Base-by-base conservation (phyloP, 805 yeast species). In the Wickerhamiella lipophila region DNA sequence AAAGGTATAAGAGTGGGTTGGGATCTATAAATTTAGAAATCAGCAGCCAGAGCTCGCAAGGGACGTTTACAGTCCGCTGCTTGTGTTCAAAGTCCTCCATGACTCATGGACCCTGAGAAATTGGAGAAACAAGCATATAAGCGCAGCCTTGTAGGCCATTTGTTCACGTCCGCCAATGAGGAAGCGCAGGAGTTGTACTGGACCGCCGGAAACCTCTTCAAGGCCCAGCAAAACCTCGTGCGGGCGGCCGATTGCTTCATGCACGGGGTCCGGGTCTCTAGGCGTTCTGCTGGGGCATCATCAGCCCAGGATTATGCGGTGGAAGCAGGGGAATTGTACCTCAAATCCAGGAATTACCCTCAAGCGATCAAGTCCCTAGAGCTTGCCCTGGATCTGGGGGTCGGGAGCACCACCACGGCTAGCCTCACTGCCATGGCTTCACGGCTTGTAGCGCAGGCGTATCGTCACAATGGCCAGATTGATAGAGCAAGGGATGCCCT, bases 311-410 rank as follows among this genome's bases (percentile, higher is more conserved):
- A 39, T 8, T 49, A 45, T 19, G 34, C 42, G 13, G 15, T 45
- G 2, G 48, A 45, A 16, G 48, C 48, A 11, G 59, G 55, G 2
- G 23, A 52, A 19, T 29, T 55, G 9, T 55, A 49, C 47, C 51
- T 50, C 11, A 41, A 48, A 23, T 27, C 42, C 35, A 16, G 36
- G 1, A 43, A 44, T 15, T 43, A 15, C 23, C 49, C 45, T 6
- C 41, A 49, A 15, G 54, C 58, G 3, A 41, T 51, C 21, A 27
- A 40, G 30, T 18, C 54, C 39, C 54, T 48, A 44, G 18, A 22
- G 18, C 49, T 48, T 7, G 56, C 56, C 6, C 49, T 45, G 9
- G 47, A 26, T 2, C 34, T 52, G 42, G 50, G 42, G 34, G 46
- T 49, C 12, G 46, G 46, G 45, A 49, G 46, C 29, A 44, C 46